Base-by-base conservation (phyloP, 805 yeast species). In the Wickerhamomyces tratensis region DNA sequence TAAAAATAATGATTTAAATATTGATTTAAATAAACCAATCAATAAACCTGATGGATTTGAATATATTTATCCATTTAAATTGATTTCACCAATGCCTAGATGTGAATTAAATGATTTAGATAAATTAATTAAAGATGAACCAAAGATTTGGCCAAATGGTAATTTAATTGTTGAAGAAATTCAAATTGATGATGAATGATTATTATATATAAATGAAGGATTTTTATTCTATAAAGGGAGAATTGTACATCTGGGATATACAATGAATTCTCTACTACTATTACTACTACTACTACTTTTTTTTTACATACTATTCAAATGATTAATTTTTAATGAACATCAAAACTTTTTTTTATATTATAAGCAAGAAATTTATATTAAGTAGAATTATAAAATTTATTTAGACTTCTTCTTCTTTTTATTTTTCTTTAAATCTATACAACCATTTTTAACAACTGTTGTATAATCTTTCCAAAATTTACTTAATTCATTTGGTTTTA, bases 381-480 rank as follows among this genome's bases (percentile, higher is more conserved):
- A 20, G 20, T 20, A 20, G 20, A 20, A 20, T 20, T 20, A 20
- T 29, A 7, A 29, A 7, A 7, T 9, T 29, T 11, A 29, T 29
- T 29, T 29, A 7, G 38, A 36, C 65, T 72, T 74, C 69, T 78
- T 80, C 63, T 79, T 79, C 69, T 86, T 86, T 46, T 84, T 86
- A 67, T 86, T 87, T 74, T 82, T 86, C 57, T 78, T 74, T 59
- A 89, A 70, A 2, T 95, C 96, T 4, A 66, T 65, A 60, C 85
- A 77, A 5, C 93, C 89, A 25, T 68, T 57, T 57, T 86, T 88
- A 43, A 88, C 68, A 0, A 74, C 74, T 37, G 76, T 77, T 1
- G 86, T 64, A 62, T 88, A 89, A 26, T 77, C 79, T 37, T 61
- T 59, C 96, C 96, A 89, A 59, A 89, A 89, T 45, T 66, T 59